Percentiles rank a stretch among this genome's conserved stretches.
phyloP scores from a whole-genome alignment of 1,139 yeast species.

The Magnusiomyces sp. region DNA sequence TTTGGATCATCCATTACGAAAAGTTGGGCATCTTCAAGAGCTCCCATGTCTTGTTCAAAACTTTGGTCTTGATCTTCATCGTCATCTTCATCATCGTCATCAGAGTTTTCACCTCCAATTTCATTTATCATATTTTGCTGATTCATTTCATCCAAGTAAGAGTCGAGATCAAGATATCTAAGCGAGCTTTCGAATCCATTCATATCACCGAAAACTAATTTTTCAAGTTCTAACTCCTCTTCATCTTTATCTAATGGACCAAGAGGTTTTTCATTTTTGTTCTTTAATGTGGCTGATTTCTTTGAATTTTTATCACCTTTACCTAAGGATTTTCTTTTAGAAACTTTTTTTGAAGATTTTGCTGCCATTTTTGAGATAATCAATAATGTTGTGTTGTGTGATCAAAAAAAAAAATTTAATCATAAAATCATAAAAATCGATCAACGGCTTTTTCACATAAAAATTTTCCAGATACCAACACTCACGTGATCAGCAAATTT shows the following conservation, averaged over 20 bases:
- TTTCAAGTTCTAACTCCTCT: conserved; percentile 72
- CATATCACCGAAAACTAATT: conserved; percentile 81
- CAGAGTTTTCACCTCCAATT: conserved; percentile 22
- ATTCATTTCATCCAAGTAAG: conserved; percentile 40
- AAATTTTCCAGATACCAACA: conserved; percentile 9
- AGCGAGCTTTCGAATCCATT: conserved; percentile 68
- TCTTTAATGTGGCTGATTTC: background rate
- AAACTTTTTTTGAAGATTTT: conserved; percentile 5
- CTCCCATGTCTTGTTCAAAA: conserved; percentile 21
- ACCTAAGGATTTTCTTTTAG: background rate
- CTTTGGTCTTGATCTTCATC: conserved; percentile 17
- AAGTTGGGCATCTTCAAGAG: conserved; percentile 30
- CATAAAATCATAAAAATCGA: background rate
- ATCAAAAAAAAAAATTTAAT: no score
- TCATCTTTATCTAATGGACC: conserved; percentile 52
- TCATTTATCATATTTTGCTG: conserved; percentile 40
- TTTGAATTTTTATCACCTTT: background rate
- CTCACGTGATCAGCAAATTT: conserved; percentile 9
- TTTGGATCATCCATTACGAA: conserved; percentile 29
- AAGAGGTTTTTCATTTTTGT: no score
- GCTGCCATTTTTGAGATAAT: conserved; percentile 7
- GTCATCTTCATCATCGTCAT: conserved; percentile 26
- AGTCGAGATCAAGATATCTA: conserved; percentile 42
- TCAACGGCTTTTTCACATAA: background rate
- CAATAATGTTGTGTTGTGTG: background rate